phyloP scores from a whole-genome alignment of 2,329 filamentous ascomycete genomes.

The Cadophora gregata region DNA sequence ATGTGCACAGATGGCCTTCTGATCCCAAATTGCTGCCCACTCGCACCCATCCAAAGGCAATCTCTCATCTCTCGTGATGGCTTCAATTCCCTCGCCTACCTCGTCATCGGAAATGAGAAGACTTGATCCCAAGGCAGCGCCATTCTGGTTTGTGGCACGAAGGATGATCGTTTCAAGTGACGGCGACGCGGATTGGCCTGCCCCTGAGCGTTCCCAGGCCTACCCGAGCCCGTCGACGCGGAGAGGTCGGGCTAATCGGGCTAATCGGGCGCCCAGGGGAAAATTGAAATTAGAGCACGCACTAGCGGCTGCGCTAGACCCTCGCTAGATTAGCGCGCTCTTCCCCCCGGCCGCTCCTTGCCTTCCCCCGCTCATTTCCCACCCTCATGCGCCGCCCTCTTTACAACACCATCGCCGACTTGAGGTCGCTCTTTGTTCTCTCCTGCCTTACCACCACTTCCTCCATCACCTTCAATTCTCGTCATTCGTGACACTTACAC shows the following conservation, averaged over 20 bases:
- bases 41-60: too few relatives aligned
- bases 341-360: neutral
- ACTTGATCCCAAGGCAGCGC: neutral
- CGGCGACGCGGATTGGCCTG: neutral
- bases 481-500: constrained; percentile 38
- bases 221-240: constrained; percentile 5
- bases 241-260: constrained; percentile 3
- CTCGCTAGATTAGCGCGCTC: neutral
- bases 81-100: neutral
- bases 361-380: constrained; percentile 12
- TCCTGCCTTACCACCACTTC: constrained; percentile 28
- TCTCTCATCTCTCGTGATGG: constrained; percentile 4
- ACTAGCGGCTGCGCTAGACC: neutral
- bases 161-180: constrained; percentile 7
- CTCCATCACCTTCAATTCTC: constrained; percentile 24
- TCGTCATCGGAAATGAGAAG: constrained; percentile 21
- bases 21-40: neutral
- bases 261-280: neutral
- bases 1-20: neutral
- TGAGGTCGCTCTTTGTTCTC: constrained; percentile 30
- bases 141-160: neutral
- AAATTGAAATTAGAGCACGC: constrained; percentile 4
- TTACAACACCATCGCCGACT: constrained; percentile 13
- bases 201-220: neutral
- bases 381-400: neutral